Conservation (phyloP, 352 stramenopile genomes). For the Phytopythium chamaehyphon region DNA sequence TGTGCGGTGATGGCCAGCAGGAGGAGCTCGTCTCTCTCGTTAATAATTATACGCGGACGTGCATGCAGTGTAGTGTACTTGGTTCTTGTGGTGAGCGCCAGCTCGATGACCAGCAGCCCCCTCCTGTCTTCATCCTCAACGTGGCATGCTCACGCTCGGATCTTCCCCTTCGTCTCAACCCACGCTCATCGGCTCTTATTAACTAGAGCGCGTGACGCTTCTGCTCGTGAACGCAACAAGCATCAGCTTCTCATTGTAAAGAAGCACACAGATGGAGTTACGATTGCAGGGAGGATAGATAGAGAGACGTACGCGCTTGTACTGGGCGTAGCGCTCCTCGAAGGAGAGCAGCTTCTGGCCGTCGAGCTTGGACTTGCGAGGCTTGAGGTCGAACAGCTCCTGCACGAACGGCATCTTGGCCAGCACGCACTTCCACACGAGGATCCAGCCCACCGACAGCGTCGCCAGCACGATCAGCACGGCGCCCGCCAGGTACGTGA, state of each 20-base stretch:
- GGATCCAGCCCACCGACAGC: conserved; percentile 64
- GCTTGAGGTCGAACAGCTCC: conserved; percentile 82
- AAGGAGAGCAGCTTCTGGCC: conserved; percentile 60
- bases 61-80: conserved; percentile 3
- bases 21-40: not conserved
- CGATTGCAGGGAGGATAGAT: not conserved
- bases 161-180: no score
- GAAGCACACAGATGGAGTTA: not conserved
- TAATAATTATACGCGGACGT: conserved; percentile 7
- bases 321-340: conserved; percentile 63
- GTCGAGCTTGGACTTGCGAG: conserved; percentile 33
- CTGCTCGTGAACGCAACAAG: conserved; percentile 10
- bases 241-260: no score
- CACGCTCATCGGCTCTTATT: not conserved
- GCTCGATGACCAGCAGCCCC: not conserved
- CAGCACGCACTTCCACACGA: conserved; percentile 84
- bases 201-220: conserved; percentile 30
- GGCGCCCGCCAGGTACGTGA: conserved; percentile 65
- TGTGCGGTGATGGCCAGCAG: conserved; percentile 44
- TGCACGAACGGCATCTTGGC: conserved; percentile 82
- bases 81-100: not conserved
- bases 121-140: not conserved
- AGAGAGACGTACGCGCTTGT: conserved; percentile 40
- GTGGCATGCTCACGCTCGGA: no score
- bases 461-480: conserved; percentile 84